phyloP scores from a whole-genome alignment of 345 rosid species.

The Heritiera littoralis region DNA sequence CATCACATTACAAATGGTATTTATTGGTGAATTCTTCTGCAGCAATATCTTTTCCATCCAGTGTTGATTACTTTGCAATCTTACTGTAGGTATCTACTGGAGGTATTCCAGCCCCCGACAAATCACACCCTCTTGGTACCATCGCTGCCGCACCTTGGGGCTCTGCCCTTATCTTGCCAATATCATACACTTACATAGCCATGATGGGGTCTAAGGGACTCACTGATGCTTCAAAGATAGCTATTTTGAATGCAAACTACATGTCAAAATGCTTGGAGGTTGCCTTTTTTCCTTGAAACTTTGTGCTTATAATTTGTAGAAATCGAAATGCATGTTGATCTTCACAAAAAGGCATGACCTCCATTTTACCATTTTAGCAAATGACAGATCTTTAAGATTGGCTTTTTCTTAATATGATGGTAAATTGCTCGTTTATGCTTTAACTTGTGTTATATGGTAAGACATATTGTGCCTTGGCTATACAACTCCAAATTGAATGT shows the following conservation, averaged over 20 bases:
- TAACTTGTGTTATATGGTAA: background rate
- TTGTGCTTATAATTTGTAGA: background rate
- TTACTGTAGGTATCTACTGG: constrained; percentile 63
- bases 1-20: background rate
- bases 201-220: constrained; percentile 99
- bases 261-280: constrained; percentile 99
- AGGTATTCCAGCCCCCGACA: constrained; percentile 82
- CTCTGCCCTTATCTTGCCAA: constrained; percentile 95
- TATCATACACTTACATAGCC: constrained; percentile 89
- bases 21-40: constrained; percentile 24
- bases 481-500: background rate
- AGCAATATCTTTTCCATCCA: background rate
- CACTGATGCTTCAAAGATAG: constrained; percentile 93
- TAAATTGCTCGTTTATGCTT: background rate
- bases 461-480: background rate
- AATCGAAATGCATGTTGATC: background rate
- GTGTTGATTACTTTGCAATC: constrained; percentile 15
- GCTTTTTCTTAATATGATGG: background rate
- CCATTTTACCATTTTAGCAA: background rate
- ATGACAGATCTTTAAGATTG: background rate
- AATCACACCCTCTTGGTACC: constrained; percentile 72
- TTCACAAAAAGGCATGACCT: background rate
- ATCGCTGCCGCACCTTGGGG: constrained; percentile 99
- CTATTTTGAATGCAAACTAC: constrained; percentile 97
- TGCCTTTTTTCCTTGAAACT: constrained; percentile 19